phyloP scores from a whole-genome alignment of 805 yeast genomes.

The Middelhovenomyces tepae region DNA sequence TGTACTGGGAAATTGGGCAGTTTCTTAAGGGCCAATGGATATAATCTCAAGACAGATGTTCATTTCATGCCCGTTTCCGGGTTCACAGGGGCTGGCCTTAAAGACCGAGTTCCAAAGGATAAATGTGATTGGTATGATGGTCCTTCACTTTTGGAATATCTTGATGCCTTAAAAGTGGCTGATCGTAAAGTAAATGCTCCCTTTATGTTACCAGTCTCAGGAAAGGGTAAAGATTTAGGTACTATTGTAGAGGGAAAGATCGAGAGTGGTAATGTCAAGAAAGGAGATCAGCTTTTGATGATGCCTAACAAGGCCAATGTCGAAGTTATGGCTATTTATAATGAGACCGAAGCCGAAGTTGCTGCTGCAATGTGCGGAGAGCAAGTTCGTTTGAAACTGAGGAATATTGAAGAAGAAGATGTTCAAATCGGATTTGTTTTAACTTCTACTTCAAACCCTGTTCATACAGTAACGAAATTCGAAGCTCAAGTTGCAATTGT shows the following conservation, averaged over 20 bases:
- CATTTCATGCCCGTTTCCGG: slow-evolving; percentile 97
- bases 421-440: slow-evolving; percentile 85
- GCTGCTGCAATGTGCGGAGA: slow-evolving; percentile 90
- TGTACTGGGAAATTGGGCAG: slow-evolving; percentile 74
- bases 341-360: slow-evolving; percentile 94
- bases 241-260: slow-evolving; percentile 97
- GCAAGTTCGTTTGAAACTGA: slow-evolving; percentile 87
- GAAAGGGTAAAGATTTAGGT: slow-evolving; percentile 95
- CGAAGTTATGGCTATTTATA: slow-evolving; percentile 80
- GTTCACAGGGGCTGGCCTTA: slow-evolving; percentile 93
- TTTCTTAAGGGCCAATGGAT: slow-evolving; percentile 77
- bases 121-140: slow-evolving; percentile 92
- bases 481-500: slow-evolving; percentile 97
- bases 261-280: slow-evolving; percentile 88
- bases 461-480: slow-evolving; percentile 79
- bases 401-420: slow-evolving; percentile 97
- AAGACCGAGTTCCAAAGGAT: slow-evolving; percentile 63
- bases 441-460: slow-evolving; percentile 79
- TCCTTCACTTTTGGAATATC: slow-evolving; percentile 81
- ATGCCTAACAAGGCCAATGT: slow-evolving; percentile 88
- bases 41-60: slow-evolving; percentile 73
- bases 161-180: slow-evolving; percentile 72
- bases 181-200: slow-evolving; percentile 89
- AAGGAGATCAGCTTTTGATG: slow-evolving; percentile 61
- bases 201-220: slow-evolving; percentile 92